Evolutionary conservation across 2,329 filamentous ascomycete genomes (phyloP).

Genomic region (Fusarium equiseti): DNA sequence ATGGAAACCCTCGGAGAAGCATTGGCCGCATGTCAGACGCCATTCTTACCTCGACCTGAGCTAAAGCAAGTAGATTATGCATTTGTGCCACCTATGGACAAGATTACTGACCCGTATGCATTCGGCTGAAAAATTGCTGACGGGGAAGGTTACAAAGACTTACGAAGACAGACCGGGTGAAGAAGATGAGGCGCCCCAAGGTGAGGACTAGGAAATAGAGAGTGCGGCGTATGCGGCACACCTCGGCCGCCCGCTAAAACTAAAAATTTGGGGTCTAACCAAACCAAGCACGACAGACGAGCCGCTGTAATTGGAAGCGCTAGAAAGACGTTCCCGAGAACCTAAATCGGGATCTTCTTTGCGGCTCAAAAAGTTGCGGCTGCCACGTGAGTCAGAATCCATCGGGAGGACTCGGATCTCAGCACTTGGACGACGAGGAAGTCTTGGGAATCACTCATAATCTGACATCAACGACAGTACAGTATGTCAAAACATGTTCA

Average conservation of each 20-base stretch:
- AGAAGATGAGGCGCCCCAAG: conserved; percentile 12
- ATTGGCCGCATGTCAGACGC: conserved; percentile 9
- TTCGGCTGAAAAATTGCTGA: conserved; percentile 20
- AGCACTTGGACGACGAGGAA: neutral
- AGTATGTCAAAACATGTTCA: neutral
- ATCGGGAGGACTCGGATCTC: conserved; percentile 44
- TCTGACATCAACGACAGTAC: conserved; percentile 9
- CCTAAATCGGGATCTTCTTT: conserved; percentile 15
- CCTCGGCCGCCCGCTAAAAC: conserved; percentile 12
- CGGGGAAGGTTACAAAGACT: conserved; percentile 24
- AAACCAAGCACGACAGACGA: conserved; percentile 16
- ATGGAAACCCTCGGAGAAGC: conserved; percentile 22
- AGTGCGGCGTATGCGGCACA: conserved; percentile 33
- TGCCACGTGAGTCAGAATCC: conserved; percentile 38
- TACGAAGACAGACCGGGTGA: conserved; percentile 45
- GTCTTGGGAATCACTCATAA: conserved; percentile 12
- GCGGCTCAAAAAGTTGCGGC: conserved; percentile 29
- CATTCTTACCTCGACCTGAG: neutral
- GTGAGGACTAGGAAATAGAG: conserved; percentile 12
- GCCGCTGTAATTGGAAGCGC: conserved; percentile 19
- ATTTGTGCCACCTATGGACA: conserved; percentile 9
- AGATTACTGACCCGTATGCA: conserved; percentile 8
- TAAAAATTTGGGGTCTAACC: conserved; percentile 9
- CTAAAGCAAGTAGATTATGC: conserved; percentile 6
- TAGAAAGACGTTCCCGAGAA: conserved; percentile 10